Base-by-base conservation (phyloP, 163 green algal genomes). In the Picocystis sp. region DNA sequence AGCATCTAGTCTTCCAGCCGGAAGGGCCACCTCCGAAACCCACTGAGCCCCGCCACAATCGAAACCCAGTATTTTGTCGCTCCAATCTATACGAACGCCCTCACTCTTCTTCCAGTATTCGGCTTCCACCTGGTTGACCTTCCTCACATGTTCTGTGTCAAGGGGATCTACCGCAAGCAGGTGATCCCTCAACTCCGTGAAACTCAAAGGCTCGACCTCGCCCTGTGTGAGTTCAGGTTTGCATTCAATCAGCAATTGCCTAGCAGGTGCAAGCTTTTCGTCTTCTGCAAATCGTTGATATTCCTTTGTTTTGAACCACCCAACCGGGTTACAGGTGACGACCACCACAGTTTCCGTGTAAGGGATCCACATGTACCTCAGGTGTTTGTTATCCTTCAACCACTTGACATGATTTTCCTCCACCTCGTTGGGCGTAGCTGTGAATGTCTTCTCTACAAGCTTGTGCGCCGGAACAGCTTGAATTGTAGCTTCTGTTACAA, bases 41-140 rank as follows among this genome's bases (percentile, higher is more conserved):
- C 87, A 96, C 73, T 96, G 89, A 71, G 95, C 75, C 2, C 89
- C 89, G 2, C 89, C 89, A 65, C 89, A 98, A 70, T 98, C 89
- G 71, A 98, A 98, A 3, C 81, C 82, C 24, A 98, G 71, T 19
- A 95, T 81, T 67, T 94, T 65, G 56, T 95, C 84, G 46, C 68
- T 84, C 70, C 72, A 93, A n/a, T 81, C 87, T n/a, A 86, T 55
- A 0, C 66, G 66, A 3, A 55, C 53, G 33, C 69, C 65, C 42
- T 59, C 52, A 41, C 44, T 60, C 34, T 65, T 50, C 57, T 71
- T 72, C 83, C 86, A 95, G 56, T 75, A 88, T 57, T 84, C 75
- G 1, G 78, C 86, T 63, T 94, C 86, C 22, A 82, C 84, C 47
- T 66, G 11, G 53, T 92, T 94, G 43, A 94, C 75, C 14, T 54